These are phyloP conservation scores for Picea abies DNA, from an alignment of 83 land plant species.

Conservation along the genomic window DNA sequence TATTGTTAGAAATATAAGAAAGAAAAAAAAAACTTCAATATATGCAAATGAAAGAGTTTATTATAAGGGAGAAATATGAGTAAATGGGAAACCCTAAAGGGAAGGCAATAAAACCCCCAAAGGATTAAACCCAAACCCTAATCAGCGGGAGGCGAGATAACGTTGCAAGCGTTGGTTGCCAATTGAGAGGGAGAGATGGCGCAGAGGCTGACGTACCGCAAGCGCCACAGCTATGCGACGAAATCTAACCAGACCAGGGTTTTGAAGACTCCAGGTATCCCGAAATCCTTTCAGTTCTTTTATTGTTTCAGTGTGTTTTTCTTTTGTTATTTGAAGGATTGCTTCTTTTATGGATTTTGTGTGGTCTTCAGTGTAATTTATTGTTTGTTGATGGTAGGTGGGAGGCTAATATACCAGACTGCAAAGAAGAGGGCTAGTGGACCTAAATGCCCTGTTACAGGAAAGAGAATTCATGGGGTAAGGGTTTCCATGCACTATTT, in stretches of 20 bases:
- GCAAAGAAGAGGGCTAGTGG: conserved; percentile 65
- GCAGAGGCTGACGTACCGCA: conserved; percentile 74
- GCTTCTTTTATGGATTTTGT: too few relatives aligned
- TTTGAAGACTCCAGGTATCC: conserved; percentile 76
- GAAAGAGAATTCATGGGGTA: conserved; percentile 75
- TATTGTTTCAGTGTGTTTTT: not conserved
- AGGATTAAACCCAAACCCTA: too few relatives aligned
- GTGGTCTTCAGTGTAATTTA: too few relatives aligned
- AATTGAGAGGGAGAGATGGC: conserved; percentile 42
- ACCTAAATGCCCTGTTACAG: conserved; percentile 63
- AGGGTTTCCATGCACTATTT: not conserved
- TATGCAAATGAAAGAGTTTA: too few relatives aligned
- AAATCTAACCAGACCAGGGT: conserved; percentile 77
- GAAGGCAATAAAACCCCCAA: too few relatives aligned
- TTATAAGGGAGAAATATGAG: too few relatives aligned
- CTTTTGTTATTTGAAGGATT: not conserved
- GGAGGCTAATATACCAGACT: conserved; percentile 59
- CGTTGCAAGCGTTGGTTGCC: too few relatives aligned
- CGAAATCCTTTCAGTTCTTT: not conserved
- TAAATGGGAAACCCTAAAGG: too few relatives aligned
- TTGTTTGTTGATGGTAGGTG: conserved; percentile 35
- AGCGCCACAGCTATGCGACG: conserved; percentile 88
- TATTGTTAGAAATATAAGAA: too few relatives aligned
- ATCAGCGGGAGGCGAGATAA: too few relatives aligned
- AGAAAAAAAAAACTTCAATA: too few relatives aligned